These are phyloP conservation scores for Phytophthora fragariae DNA, from an alignment of 352 stramenopile genomes.

Conservation along the genomic window DNA sequence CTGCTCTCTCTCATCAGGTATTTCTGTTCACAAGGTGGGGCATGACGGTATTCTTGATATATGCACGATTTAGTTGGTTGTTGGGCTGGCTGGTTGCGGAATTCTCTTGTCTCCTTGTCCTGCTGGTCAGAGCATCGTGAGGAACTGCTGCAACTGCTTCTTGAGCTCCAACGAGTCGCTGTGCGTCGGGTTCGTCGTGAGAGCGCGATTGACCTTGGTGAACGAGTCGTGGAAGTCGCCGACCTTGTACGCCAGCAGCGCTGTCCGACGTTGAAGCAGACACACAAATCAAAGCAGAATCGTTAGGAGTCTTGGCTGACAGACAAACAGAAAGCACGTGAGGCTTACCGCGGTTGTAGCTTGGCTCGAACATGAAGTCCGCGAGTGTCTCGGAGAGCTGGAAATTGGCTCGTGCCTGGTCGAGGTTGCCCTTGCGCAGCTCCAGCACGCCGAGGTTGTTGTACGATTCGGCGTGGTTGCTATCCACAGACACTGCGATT, in stretches of 20 bases:
- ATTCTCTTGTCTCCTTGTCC: slow-evolving; percentile 13
- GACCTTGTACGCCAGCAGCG: slow-evolving; percentile 91
- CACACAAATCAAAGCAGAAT: slow-evolving; percentile 1
- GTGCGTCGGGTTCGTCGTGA: slow-evolving; percentile 83
- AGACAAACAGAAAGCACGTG: not conserved
- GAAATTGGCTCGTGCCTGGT: slow-evolving; percentile 88
- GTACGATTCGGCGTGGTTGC: slow-evolving; percentile 92
- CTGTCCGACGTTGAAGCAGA: slow-evolving; percentile 34
- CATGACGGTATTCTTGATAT: slow-evolving; percentile 49
- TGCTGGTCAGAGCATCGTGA: slow-evolving; percentile 73
- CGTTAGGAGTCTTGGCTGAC: slow-evolving; percentile 7
- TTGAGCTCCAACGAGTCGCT: slow-evolving; percentile 91
- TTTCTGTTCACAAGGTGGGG: slow-evolving; percentile 29
- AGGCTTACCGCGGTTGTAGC: slow-evolving; percentile 86
- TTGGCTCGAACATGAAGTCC: slow-evolving; percentile 92
- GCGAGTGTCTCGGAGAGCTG: slow-evolving; percentile 79
- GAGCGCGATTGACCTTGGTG: slow-evolving; percentile 85
- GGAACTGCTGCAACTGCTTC: slow-evolving; percentile 86
- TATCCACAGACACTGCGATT: slow-evolving; percentile 91
- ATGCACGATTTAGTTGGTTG: slow-evolving; percentile 50
- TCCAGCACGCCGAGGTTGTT: slow-evolving; percentile 94
- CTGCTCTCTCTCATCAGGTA: slow-evolving; percentile 26
- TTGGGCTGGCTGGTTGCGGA: slow-evolving; percentile 23
- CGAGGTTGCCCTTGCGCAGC: slow-evolving; percentile 88
- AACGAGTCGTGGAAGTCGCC: slow-evolving; percentile 93